Base-by-base conservation (phyloP, 306 rosid genomes). In the Castanospermum australe region DNA sequence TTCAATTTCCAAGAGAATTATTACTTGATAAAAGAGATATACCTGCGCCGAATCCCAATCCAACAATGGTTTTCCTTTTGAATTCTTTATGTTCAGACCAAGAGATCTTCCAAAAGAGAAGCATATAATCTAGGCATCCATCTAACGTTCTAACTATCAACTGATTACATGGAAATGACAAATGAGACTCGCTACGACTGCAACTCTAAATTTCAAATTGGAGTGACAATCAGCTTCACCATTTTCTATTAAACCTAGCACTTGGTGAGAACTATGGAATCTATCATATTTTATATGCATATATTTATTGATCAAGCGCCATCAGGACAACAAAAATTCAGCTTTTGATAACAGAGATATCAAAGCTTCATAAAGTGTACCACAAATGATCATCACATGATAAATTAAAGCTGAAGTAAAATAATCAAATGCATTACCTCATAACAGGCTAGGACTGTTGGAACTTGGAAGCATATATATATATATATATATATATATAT, bases 81-180 rank as follows among this genome's bases (percentile, higher is more conserved):
- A 9, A 24, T 42, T 39, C 25, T 73, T 56, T 73, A 25, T 55
- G 61, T 20, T 3, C 75, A 1, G 4, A 30, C 30, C 81, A 50
- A 45, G 67, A 60, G 71, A 83, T 79, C 74, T 67, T 73, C 33
- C 61, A 73, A 73, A 45, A 6, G 25, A 24, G 59, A 62, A 62
- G 68, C 68, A 47, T 10, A 47, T 10, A 47, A 68, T 60, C 5
- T 60, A 22, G 4, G 12, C 2, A 44, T 45, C 42, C 32, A 21
- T 33, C 35, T 30, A 60, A 32, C 42, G 32, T 14, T 33, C 35
- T 30, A 60, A 32, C 8, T 15, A 25, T 57, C 57, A 9, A 39
- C 28, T 57, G 13, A 47, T 32, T 32, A 21, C 63, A 5, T 2
- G 5, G 4, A 75, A 62, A 75, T 44, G 21, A 20, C 68, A 47